phyloP scores from a whole-genome alignment of 2,329 filamentous ascomycete species.

The Fusarium nygamai region DNA sequence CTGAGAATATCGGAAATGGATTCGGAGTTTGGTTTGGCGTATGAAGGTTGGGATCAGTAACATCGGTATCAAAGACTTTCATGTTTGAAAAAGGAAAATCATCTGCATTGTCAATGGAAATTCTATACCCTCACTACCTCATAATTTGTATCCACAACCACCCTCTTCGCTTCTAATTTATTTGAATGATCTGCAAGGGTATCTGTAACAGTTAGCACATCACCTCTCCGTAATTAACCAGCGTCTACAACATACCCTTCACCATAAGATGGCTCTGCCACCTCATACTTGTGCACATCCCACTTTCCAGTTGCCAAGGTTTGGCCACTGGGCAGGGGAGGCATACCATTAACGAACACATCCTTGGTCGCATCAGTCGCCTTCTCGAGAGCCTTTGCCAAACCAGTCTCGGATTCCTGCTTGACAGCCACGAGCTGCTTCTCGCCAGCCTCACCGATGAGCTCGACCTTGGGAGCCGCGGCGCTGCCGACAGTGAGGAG shows the following conservation, averaged over 20 bases:
- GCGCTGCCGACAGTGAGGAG: constrained; percentile 87
- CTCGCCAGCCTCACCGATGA: constrained; percentile 70
- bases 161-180: constrained; percentile 47
- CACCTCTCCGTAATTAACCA: too few relatives aligned
- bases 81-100: constrained; percentile 34
- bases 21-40: constrained; percentile 12
- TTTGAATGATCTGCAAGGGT: constrained; percentile 72
- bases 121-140: constrained; percentile 44
- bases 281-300: constrained; percentile 74
- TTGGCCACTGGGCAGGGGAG: constrained; percentile 84
- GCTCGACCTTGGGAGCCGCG: constrained; percentile 81
- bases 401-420: constrained; percentile 77
- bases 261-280: constrained; percentile 76
- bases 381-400: constrained; percentile 77
- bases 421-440: constrained; percentile 78
- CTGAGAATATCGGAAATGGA: background rate
- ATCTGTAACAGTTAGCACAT: constrained; percentile 55
- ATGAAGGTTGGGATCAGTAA: background rate
- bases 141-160: constrained; percentile 45
- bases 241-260: constrained; percentile 66
- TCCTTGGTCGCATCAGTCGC: constrained; percentile 67
- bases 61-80: background rate
- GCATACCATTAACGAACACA: constrained; percentile 80
- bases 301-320: constrained; percentile 63
- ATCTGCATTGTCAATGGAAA: constrained; percentile 46